phyloP scores from a whole-genome alignment of 2,329 filamentous ascomycete species.

The Teratosphaeria viscida region DNA sequence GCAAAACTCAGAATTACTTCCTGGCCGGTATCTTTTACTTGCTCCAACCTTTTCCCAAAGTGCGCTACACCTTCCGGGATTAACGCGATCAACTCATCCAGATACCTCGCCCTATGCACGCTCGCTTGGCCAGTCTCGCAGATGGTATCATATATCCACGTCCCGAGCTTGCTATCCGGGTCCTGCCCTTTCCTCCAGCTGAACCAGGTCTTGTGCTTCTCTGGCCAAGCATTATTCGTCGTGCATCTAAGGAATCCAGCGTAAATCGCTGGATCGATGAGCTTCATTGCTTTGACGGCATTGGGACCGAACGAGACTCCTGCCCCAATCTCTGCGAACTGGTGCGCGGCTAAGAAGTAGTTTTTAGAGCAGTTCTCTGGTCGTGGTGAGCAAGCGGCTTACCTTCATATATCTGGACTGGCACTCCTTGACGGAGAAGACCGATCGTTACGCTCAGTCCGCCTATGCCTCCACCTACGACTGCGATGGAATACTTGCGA shows the following conservation, averaged over 20 bases:
- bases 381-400: neutral
- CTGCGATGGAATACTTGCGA: slow-evolving; percentile 37
- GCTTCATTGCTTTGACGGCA: slow-evolving; percentile 41
- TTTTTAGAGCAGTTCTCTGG: neutral
- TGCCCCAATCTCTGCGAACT: slow-evolving; percentile 47
- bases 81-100: slow-evolving; percentile 39
- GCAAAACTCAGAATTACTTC: slow-evolving; percentile 28
- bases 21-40: slow-evolving; percentile 15
- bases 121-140: slow-evolving; percentile 12
- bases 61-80: slow-evolving; percentile 31
- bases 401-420: slow-evolving; percentile 9
- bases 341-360: slow-evolving; percentile 28
- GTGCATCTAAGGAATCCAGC: slow-evolving; percentile 31
- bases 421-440: slow-evolving; percentile 32
- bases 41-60: slow-evolving; percentile 18
- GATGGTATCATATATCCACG: slow-evolving; percentile 15
- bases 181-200: slow-evolving; percentile 28
- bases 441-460: slow-evolving; percentile 45
- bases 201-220: slow-evolving; percentile 27
- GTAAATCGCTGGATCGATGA: slow-evolving; percentile 38
- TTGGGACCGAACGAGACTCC: slow-evolving; percentile 47
- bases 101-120: slow-evolving; percentile 40
- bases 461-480: slow-evolving; percentile 49
- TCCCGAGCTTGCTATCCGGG: slow-evolving; percentile 9
- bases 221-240: slow-evolving; percentile 26